Evolutionary conservation across 768 basidiomycete species (phyloP), one percentile per base, ranked within the genome.

Genomic region (Tylopilus vinaceipallidus): DNA sequence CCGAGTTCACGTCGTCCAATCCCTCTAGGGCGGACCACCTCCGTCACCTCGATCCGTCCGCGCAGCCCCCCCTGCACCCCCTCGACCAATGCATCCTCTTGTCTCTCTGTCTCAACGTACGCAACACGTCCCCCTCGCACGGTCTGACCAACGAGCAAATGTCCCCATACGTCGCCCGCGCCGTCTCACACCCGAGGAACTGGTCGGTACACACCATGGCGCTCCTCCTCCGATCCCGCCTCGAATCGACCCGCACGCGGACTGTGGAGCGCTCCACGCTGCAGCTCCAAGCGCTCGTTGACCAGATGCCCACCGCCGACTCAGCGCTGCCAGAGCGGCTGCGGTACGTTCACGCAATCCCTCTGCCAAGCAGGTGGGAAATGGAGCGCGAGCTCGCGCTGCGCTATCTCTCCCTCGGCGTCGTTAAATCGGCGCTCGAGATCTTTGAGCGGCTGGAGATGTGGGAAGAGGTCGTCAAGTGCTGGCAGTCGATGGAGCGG

Each of bases 141-240:
- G 95, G 94, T 12, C 79, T 99, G 45, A 97, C 95, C 24, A 76
- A 79, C 43, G 91, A 91, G 60, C 94, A 98, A 64, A 95, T 98
- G 88, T 67, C 83, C 3, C 89, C 97, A 12, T 98, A 95, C 75
- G 82, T 98, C 49, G 69, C 84, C 12, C 88, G 95, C 32, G 91
- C 98, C 32, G 81, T 98, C 56, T 75, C 84, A 2, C 91, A 98
- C 63, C 92, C 94, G 2, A 74, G 77, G 47, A 98, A 98, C 67
- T 99, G 97, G 97, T 88, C 92, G 6, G 76, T 98, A 26, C 92
- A 98, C 71, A 95, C 95, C 32, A 95, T 95, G 83, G 95, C 93
- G 24, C 83, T 98, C 45, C 80, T 99, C 42, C 82, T 98, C 23
- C 88, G 97, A 24, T 89, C 95, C 10, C 82, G 97, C 7, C 83